A percentile compares a stretch with the other conserved stretches of the same genome.
Evolutionary conservation across 495 filamentous ascomycete species (phyloP).

Genomic region (Cryomyces antarcticus): DNA sequence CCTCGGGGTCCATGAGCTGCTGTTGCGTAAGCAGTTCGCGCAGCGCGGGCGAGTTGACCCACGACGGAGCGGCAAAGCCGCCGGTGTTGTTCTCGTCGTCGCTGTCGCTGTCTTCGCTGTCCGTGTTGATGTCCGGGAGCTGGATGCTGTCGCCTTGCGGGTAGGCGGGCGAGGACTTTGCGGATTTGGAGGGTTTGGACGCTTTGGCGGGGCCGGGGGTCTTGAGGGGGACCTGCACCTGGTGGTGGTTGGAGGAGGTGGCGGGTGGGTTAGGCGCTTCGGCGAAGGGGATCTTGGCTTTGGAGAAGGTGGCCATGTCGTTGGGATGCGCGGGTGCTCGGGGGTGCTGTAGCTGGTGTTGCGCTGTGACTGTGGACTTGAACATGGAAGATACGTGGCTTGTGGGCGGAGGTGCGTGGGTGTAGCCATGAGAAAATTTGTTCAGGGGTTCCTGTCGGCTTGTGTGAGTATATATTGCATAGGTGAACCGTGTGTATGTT

Average conservation of each 20-base stretch:
- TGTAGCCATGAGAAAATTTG: conserved; percentile 45
- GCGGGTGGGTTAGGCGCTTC: conserved; percentile 29
- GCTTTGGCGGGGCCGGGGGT: conserved; percentile 16
- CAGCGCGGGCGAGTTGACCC: conserved; percentile 71
- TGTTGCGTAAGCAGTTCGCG: conserved; percentile 47
- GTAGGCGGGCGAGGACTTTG: conserved; percentile 55
- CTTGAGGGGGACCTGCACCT: conserved; percentile 7
- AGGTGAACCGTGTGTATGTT: not conserved
- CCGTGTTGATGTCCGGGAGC: conserved; percentile 74
- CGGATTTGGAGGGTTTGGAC: conserved; percentile 16
- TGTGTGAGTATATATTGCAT: not conserved
- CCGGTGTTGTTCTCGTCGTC: conserved; percentile 17
- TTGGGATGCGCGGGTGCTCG: conserved; percentile 42
- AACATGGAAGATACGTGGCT: conserved; percentile 22
- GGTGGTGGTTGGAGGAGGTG: conserved; percentile 13
- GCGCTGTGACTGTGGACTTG: conserved; percentile 21
- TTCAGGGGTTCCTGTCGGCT: conserved; percentile 24
- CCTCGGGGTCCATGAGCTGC: conserved; percentile 65
- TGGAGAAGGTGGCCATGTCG: conserved; percentile 66
- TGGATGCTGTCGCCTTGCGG: conserved; percentile 64
- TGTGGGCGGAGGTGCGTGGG: conserved; percentile 30
- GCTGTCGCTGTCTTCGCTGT: conserved; percentile 66
- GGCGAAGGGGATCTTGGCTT: conserved; percentile 77
- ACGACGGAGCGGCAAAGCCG: conserved; percentile 42
- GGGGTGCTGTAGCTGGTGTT: conserved; percentile 29